A percentile compares a stretch with the other conserved stretches of the same genome.
phyloP scores from a whole-genome alignment of 1,139 yeast species.

The Arxiozyma heterogenica region DNA sequence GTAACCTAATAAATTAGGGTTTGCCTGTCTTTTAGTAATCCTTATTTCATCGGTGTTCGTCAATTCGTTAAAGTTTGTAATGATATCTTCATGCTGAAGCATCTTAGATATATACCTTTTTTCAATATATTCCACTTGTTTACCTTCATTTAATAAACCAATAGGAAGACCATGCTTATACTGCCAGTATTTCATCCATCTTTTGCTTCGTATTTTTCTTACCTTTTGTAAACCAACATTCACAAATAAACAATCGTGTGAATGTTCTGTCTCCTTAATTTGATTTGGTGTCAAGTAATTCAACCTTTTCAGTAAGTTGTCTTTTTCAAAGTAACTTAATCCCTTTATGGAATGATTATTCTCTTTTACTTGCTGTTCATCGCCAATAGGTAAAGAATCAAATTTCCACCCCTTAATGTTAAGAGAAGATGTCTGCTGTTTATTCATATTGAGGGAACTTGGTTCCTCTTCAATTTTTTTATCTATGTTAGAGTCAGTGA shows the following conservation, averaged over 20 bases:
- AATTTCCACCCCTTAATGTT: conserved; percentile 31
- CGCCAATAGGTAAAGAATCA: conserved; percentile 22
- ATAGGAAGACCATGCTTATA: conserved; percentile 31
- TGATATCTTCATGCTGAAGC: conserved; percentile 24
- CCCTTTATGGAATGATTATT: conserved; percentile 27
- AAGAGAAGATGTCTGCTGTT: conserved; percentile 5
- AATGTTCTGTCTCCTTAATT: conserved; percentile 31
- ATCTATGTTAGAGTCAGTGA: conserved; percentile 11
- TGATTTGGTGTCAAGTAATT: conserved; percentile 24
- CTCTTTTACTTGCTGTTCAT: conserved; percentile 1
- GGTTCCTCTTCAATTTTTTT: conserved; percentile 5
- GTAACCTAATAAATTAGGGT: conserved; percentile 39
- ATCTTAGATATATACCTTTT: conserved; percentile 23
- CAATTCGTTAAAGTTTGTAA: conserved; percentile 27
- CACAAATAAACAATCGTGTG: conserved; percentile 32
- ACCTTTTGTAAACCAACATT: conserved; percentile 29
- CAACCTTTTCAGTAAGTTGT: conserved; percentile 15
- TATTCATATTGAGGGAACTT: neutral
- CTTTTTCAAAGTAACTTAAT: conserved; percentile 28
- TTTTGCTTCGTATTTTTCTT: conserved; percentile 26
- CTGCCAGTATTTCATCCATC: conserved; percentile 36
- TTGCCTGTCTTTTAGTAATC: conserved; percentile 35
- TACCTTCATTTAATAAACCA: conserved; percentile 22
- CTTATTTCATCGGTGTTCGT: conserved; percentile 31
- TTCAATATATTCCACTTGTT: conserved; percentile 18